Conservation (phyloP, 768 basidiomycete species). For the Cystobasidium onofrii region DNA sequence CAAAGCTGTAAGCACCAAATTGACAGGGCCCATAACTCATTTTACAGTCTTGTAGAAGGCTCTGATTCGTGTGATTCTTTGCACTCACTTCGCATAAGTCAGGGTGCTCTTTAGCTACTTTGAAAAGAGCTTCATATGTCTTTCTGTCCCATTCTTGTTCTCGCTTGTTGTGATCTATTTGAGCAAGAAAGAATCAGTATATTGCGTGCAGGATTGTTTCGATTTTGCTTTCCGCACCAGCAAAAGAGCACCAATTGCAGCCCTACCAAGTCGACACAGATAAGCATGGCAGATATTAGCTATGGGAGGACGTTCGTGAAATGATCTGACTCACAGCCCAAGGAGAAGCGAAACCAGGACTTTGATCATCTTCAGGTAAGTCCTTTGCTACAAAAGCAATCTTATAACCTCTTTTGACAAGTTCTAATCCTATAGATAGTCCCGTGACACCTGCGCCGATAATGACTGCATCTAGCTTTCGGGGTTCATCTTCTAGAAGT, state of each 20-base stretch:
- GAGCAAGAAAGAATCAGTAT: not conserved
- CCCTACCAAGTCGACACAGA: not conserved
- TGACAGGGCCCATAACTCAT: too few relatives aligned
- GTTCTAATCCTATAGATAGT: not conserved
- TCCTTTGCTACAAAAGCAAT: conserved; percentile 33
- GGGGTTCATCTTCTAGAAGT: not conserved
- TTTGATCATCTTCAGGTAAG: conserved; percentile 19
- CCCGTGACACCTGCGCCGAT: conserved; percentile 30
- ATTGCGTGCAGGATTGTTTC: too few relatives aligned
- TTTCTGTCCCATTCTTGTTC: conserved; percentile 26
- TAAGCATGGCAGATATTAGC: not conserved
- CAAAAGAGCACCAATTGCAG: conserved; percentile 34
- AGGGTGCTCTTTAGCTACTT: conserved; percentile 16
- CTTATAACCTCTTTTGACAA: conserved; percentile 13
- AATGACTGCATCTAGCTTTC: conserved; percentile 21
- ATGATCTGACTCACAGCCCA: conserved; percentile 25
- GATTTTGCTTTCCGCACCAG: not conserved
- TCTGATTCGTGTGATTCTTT: not conserved
- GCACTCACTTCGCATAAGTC: conserved; percentile 11
- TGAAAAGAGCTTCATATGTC: conserved; percentile 12
- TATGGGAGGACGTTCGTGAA: not conserved
- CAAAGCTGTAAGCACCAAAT: not conserved
- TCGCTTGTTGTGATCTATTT: conserved; percentile 14
- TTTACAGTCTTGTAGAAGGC: not conserved
- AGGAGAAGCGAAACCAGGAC: conserved; percentile 20